Conservation (phyloP, 1,139 yeast species). For the Kodamaea suecica region DNA sequence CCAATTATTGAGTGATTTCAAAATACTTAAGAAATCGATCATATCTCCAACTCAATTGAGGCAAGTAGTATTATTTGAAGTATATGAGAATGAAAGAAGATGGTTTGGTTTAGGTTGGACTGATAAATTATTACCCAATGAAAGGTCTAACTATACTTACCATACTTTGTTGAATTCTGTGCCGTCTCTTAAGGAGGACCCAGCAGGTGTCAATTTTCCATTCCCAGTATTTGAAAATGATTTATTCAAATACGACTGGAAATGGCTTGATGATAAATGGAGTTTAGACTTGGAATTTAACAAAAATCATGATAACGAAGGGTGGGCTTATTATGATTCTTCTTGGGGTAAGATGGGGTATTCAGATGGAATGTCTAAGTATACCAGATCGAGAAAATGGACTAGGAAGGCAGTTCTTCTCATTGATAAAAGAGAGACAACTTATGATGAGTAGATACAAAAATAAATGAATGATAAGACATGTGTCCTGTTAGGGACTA, state of each 20-base stretch:
- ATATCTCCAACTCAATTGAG: slow-evolving; percentile 43
- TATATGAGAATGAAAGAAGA: slow-evolving; percentile 57
- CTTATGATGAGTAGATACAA: slow-evolving; percentile 20
- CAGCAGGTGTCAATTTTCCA: slow-evolving; percentile 24
- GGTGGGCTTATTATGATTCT: slow-evolving; percentile 55
- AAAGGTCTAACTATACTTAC: slow-evolving; percentile 48
- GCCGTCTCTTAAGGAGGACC: slow-evolving; percentile 25
- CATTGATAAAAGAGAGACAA: slow-evolving; percentile 39
- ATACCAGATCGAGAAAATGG: slow-evolving; percentile 53
- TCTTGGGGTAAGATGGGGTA: slow-evolving; percentile 45
- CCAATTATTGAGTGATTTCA: slow-evolving; percentile 36
- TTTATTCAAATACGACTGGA: slow-evolving; percentile 46
- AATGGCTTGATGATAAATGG: slow-evolving; percentile 57
- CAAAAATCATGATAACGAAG: slow-evolving; percentile 34
- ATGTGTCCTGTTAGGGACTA: too few species aligned
- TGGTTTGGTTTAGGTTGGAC: slow-evolving; percentile 66
- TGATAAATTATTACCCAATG: slow-evolving; percentile 48
- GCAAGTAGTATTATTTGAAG: slow-evolving; percentile 48
- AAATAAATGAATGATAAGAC: too few species aligned
- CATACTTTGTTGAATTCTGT: slow-evolving; percentile 37
- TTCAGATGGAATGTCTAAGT: slow-evolving; percentile 48
- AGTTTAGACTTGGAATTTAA: slow-evolving; percentile 36
- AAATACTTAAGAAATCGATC: slow-evolving; percentile 37
- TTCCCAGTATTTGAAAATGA: slow-evolving; percentile 50
- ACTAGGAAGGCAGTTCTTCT: slow-evolving; percentile 44